Conservation (phyloP, 768 basidiomycete genomes). For the Naganishia friedmannii region DNA sequence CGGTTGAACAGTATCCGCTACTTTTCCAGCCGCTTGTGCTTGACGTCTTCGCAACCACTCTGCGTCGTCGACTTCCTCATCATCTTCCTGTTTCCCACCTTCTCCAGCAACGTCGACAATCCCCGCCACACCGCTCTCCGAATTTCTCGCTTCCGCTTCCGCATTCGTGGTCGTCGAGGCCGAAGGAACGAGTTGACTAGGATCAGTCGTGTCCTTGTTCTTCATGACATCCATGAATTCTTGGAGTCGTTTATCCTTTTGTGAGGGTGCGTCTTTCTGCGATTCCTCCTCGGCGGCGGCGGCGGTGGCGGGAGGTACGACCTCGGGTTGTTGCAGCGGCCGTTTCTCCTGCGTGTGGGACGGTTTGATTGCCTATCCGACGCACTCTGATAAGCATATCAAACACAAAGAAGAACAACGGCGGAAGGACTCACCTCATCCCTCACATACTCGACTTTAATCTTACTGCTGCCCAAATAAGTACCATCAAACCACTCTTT, state of each 20-base stretch:
- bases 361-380: constrained; percentile 9
- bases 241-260: constrained; percentile 57
- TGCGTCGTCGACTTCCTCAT: constrained; percentile 51
- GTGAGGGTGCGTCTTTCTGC: constrained; percentile 28
- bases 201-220: constrained; percentile 35
- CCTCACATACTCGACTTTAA: constrained; percentile 67
- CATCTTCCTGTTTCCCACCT: constrained; percentile 8
- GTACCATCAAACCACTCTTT: constrained; percentile 80
- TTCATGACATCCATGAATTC: constrained; percentile 77
- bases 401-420: too few relatives aligned
- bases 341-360: constrained; percentile 28
- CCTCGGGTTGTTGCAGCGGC: not conserved
- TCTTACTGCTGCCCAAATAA: constrained; percentile 74
- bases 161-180: constrained; percentile 17
- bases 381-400: not conserved
- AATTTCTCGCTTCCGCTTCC: constrained; percentile 37
- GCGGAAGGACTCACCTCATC: constrained; percentile 61
- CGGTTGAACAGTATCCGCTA: constrained; percentile 8
- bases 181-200: constrained; percentile 5
- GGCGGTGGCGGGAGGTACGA: not conserved
- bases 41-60: constrained; percentile 51
- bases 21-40: constrained; percentile 23
- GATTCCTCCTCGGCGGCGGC: not conserved
- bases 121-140: constrained; percentile 30
- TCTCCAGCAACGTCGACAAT: constrained; percentile 41